Percentiles rank a stretch among this genome's conserved stretches.
phyloP scores from a whole-genome alignment of 2,329 filamentous ascomycete species.

The Stachybotrys chlorohalonatus region DNA sequence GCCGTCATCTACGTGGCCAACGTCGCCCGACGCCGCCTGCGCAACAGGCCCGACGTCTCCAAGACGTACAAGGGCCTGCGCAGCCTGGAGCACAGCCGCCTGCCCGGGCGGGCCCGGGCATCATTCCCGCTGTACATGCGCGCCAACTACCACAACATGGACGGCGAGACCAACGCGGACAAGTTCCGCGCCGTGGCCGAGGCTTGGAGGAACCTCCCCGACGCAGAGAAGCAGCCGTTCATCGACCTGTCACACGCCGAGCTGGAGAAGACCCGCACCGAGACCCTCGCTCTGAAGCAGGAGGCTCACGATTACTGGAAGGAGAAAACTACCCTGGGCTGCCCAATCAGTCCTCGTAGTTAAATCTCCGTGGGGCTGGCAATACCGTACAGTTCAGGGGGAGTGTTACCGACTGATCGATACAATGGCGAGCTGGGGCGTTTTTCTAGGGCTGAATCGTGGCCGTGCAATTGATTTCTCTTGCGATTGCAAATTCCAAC shows the following conservation, averaged over 20 bases:
- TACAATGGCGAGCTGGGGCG: no score
- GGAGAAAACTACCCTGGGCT: conserved; percentile 1
- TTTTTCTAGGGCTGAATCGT: no score
- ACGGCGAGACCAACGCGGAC: conserved; percentile 8
- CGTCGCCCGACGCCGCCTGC: conserved; percentile 33
- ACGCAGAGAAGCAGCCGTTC: conserved; percentile 32
- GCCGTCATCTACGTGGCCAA: conserved; percentile 36
- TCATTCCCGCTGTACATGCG: conserved; percentile 28
- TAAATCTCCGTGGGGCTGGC: no score
- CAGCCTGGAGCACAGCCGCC: not conserved
- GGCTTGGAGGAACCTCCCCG: conserved; percentile 35
- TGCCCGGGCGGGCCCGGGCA: not conserved
- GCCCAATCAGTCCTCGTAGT: not conserved
- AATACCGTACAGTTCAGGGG: no score
- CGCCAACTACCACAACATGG: conserved; percentile 22
- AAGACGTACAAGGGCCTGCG: not conserved
- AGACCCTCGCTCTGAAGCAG: conserved; percentile 12
- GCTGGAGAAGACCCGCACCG: conserved; percentile 17
- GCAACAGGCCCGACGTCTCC: conserved; percentile 15
- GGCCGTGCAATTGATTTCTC: no score
- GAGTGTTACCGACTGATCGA: no score
- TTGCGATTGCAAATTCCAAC: no score
- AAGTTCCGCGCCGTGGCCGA: conserved; percentile 12
- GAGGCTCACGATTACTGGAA: conserved; percentile 8
- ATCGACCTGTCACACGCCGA: conserved; percentile 16